Evolutionary conservation across 2,329 filamentous ascomycete genomes (phyloP), one percentile per base, ranked within the genome.

Genomic region (Clarireedia paspali): DNA sequence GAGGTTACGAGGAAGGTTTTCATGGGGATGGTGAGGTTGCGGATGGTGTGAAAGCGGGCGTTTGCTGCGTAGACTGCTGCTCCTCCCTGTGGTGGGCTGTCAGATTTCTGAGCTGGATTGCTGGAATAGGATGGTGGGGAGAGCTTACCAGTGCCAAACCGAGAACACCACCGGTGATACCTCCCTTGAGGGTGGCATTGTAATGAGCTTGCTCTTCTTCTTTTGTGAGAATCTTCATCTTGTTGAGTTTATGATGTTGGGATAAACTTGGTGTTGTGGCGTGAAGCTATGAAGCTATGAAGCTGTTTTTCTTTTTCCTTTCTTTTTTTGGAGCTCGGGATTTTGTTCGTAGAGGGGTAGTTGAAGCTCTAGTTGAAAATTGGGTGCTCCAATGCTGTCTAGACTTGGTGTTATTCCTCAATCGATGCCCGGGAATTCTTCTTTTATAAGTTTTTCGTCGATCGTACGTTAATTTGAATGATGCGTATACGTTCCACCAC

Each of bases 201-300:
- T 95, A 96, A 80, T 96, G 91, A 53, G 82, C 88, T 59, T 78
- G 72, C 75, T 96, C 91, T 76, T 96, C 89, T 82, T 96, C 90
- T 71, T 92, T 90, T 66, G 88, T 95, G 70, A 97, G 81, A 70
- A 97, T 78, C 86, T 96, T 97, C 94, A 97, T 99, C 14, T 40
- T 64, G 30, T 15, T 30, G 50, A 30, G 53, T 36, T 51, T 27
- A 15, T 12, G 14, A 10, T n/a, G 17, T 7, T 45, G n/a, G 15
- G 30, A 24, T 20, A 20, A 6, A 14, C 5, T 34, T 3, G 47
- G 12, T 50, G 26, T 17, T 20, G 47, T 50, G 47, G n/a, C 6
- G 30, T n/a, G 17, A 24, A 36, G 15, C 14, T 50, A 20, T 12
- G 27, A 20, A 17, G 23, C 15, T 40, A 15, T 20, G 17, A 23